A percentile compares a stretch with the other conserved stretches of the same genome.
These are phyloP conservation scores for Xylaria flabelliformis DNA, from an alignment of 495 filamentous ascomycete genomes.

Conservation along the genomic window DNA sequence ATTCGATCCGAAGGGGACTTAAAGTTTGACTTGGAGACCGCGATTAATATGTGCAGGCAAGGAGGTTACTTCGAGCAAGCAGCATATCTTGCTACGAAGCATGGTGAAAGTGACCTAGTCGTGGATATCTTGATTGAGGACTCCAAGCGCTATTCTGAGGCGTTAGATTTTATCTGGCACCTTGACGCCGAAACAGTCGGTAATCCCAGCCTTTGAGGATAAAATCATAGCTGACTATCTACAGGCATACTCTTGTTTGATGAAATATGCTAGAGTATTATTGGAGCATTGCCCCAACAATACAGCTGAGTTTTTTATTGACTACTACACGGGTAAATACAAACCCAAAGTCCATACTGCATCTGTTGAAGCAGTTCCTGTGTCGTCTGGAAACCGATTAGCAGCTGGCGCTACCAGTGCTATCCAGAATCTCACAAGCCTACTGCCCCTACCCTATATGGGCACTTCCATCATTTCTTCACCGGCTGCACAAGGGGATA, in stretches of 20 bases:
- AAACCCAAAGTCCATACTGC: constrained; percentile 71
- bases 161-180: constrained; percentile 87
- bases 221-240: constrained; percentile 36
- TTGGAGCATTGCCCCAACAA: constrained; percentile 80
- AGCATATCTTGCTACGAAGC: constrained; percentile 92
- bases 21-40: constrained; percentile 96
- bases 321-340: constrained; percentile 90
- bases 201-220: background rate
- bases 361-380: constrained; percentile 55
- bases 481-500: constrained; percentile 48
- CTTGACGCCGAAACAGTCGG: constrained; percentile 78
- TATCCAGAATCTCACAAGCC: constrained; percentile 73
- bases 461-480: constrained; percentile 60
- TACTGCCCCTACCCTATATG: constrained; percentile 89
- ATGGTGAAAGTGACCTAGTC: constrained; percentile 91
- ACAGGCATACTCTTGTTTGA: constrained; percentile 85
- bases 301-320: constrained; percentile 85
- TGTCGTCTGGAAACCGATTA: constrained; percentile 51
- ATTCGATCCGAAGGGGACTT: constrained; percentile 94
- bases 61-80: constrained; percentile 98
- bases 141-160: constrained; percentile 84
- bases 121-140: constrained; percentile 96
- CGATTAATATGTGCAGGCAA: constrained; percentile 96
- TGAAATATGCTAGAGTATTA: constrained; percentile 93
- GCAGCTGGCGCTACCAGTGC: constrained; percentile 68